Evolutionary conservation across 2,329 filamentous ascomycete genomes (phyloP).

Genomic region (Thelonectria rubi): DNA sequence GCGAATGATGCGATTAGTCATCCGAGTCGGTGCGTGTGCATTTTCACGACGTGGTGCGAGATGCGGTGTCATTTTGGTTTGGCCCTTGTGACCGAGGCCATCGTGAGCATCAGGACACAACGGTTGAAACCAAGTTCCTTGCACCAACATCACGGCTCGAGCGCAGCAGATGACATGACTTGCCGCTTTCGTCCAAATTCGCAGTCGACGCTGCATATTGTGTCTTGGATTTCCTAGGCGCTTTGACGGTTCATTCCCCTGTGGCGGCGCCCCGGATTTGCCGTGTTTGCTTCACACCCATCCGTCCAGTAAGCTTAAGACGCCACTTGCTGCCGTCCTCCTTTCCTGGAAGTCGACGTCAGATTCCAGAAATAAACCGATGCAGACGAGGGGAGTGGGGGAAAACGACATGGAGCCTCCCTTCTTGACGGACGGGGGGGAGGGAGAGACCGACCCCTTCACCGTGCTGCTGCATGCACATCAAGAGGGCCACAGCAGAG

Average conservation of each 20-base stretch:
- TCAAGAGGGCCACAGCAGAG: not conserved
- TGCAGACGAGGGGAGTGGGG: slow-evolving; percentile 16
- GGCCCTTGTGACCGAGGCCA: too few species aligned
- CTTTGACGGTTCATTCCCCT: not conserved
- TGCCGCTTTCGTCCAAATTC: too few species aligned
- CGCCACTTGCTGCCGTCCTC: not conserved
- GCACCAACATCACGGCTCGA: not conserved
- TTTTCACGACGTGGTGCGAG: not conserved
- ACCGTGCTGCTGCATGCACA: too few species aligned
- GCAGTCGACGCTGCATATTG: too few species aligned
- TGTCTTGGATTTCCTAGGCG: not conserved
- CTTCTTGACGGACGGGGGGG: slow-evolving; percentile 11
- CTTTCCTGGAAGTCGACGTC: slow-evolving; percentile 1
- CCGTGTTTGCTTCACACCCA: not conserved
- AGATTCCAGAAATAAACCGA: not conserved
- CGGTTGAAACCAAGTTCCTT: not conserved
- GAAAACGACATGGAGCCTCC: not conserved
- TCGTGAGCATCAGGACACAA: too few species aligned
- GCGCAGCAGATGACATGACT: not conserved
- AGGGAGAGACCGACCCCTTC: not conserved
- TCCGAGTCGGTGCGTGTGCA: not conserved
- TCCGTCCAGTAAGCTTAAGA: not conserved
- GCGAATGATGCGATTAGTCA: not conserved
- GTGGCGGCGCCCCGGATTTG: not conserved
- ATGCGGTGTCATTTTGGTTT: not conserved